Evolutionary conservation across 2,329 filamentous ascomycete genomes (phyloP), one percentile per base, ranked within the genome.

Genomic region (Penicillium sp.): DNA sequence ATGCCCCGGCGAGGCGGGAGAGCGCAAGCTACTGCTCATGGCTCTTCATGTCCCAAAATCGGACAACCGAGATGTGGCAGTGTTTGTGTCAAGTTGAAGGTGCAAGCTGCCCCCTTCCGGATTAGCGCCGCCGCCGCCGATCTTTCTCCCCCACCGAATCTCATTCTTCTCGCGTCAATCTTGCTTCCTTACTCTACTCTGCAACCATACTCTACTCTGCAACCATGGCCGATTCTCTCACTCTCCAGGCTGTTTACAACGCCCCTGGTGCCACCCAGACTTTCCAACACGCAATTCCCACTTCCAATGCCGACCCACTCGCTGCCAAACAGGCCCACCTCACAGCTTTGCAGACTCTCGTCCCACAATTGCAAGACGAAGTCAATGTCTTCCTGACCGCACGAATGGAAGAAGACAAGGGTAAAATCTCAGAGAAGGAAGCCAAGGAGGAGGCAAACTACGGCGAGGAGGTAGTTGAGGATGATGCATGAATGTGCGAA

Each of bases 401-500:
- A 57, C 81, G 79, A 53, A 86, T 86, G 83, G 81, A 81, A 40
- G 78, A 84, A 55, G 83, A 85, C 54, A 84, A 81, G 7, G 66
- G 75, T 28, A 60, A 65, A 35, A 51, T 69, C 22, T 72, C 68
- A n/a, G 69, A 69, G 20, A 66, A 70, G 46, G 70, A 73, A 53
- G 65, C 69, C 43, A 71, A 73, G 47, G 75, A 78, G 48, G 76
- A 78, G 54, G 80, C 82, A 56, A 81, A 91, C 66, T 95, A 96
- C 67, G 91, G 90, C 43, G 91, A 95, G 70, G 90, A 95, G 69
- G 82, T 85, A 22, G 76, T 82, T 11, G 84, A 86, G 44, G 86
- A 88, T 38, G 86, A 88, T 49, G 81, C 81, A 46, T 69, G 64
- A 55, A 46, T 38, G 44, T 48, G 51, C 59, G 43, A 42, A 51